Evolutionary conservation across 2,329 filamentous ascomycete species (phyloP).

Genomic region (Verticillium longisporum): DNA sequence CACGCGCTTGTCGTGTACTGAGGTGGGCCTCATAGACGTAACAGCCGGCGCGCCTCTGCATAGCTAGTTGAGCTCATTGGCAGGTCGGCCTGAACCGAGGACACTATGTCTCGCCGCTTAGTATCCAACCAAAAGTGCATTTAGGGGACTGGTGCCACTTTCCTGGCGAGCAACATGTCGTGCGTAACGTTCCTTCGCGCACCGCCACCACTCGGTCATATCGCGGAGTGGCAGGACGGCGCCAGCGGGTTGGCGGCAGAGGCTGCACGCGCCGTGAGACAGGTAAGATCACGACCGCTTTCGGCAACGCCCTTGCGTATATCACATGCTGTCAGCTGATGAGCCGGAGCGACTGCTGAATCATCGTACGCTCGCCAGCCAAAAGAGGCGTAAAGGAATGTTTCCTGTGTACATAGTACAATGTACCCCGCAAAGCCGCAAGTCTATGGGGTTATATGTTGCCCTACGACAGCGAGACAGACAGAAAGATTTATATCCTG

Average conservation of each 20-base stretch:
- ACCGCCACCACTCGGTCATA: background rate
- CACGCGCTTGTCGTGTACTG: background rate
- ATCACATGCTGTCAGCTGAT: background rate
- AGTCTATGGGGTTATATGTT: background rate
- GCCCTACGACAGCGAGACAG: background rate
- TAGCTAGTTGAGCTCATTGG: background rate
- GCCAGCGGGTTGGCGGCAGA: background rate
- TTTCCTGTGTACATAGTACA: background rate
- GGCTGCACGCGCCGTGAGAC: background rate
- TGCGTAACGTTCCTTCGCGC: background rate
- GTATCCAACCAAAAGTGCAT: background rate
- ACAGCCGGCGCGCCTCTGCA: background rate
- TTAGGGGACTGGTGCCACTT: background rate
- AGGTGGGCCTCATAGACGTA: background rate
- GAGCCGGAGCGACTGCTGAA: background rate
- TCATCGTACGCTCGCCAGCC: background rate
- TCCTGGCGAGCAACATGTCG: background rate
- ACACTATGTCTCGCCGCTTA: background rate
- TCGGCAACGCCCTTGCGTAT: background rate
- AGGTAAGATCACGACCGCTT: background rate
- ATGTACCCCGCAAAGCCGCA: background rate
- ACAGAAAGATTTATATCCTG: background rate
- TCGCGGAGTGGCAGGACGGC: background rate
- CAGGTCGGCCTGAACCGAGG: background rate
- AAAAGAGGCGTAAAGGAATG: background rate